Percentiles rank a stretch among this genome's conserved stretches.
These are phyloP conservation scores for Rhynchospora tenuis DNA, from an alignment of 176 grass and related monocot genomes.

Conservation along the genomic window DNA sequence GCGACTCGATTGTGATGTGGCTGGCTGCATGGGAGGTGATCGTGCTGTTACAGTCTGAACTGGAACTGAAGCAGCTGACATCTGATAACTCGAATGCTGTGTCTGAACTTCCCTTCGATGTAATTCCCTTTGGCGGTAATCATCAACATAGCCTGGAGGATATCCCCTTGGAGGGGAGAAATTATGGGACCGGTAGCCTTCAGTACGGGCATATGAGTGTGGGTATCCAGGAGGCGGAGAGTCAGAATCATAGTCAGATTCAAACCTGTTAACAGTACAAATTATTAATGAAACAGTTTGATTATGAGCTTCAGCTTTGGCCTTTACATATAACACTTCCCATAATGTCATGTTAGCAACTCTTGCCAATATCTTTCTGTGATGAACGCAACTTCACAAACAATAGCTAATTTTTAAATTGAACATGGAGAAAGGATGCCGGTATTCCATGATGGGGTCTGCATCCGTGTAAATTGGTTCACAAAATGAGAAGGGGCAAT, in stretches of 20 bases:
- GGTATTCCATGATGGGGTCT: neutral
- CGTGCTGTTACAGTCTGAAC: constrained; percentile 15
- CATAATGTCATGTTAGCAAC: neutral
- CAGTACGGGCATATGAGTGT: neutral
- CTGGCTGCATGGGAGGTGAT: constrained; percentile 16
- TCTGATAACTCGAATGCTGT: constrained; percentile 18
- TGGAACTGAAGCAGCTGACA: neutral
- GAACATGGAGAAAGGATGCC: neutral
- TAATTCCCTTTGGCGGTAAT: constrained; percentile 1
- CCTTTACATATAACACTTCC: neutral
- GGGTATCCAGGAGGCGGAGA: neutral
- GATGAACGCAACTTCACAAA: neutral
- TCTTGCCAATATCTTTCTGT: neutral
- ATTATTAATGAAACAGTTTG: neutral
- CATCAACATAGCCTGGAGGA: neutral
- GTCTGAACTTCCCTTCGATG: constrained; percentile 9
- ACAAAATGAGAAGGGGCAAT: neutral
- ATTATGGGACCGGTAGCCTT: neutral
- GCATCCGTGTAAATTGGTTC: neutral
- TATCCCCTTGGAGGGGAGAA: constrained; percentile 1
- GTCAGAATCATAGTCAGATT: constrained; percentile 10
- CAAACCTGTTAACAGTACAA: neutral
- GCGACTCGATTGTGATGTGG: constrained; percentile 10
- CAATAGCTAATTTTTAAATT: neutral
- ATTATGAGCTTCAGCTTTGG: too few relatives aligned